These are phyloP conservation scores for Globisporangium perplexum DNA, from an alignment of 352 stramenopile species.

Conservation along the genomic window DNA sequence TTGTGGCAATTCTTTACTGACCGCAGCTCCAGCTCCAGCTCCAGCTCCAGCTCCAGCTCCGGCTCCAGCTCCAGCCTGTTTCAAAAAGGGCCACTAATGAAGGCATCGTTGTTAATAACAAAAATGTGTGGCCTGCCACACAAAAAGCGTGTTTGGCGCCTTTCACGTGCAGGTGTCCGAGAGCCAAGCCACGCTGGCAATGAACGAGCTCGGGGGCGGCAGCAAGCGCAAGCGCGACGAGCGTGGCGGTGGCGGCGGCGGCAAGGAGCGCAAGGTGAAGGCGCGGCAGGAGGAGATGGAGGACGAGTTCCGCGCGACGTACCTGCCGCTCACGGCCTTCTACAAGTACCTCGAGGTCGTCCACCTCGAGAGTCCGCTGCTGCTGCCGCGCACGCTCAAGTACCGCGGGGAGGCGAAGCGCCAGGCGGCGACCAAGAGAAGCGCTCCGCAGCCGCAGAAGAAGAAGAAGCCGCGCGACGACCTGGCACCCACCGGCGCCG, in stretches of 20 bases:
- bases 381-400: slow-evolving; percentile 73
- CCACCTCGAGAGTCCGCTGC: slow-evolving; percentile 63
- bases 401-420: slow-evolving; percentile 45
- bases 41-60: no score
- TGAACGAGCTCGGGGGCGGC: slow-evolving; percentile 16
- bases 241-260: slow-evolving; percentile 25
- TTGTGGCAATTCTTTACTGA: no score
- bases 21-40: no score
- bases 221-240: slow-evolving; percentile 70
- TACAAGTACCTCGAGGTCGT: slow-evolving; percentile 81
- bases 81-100: no score
- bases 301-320: slow-evolving; percentile 75
- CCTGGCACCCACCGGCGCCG: slow-evolving; percentile 20
- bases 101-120: no score
- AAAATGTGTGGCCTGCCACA: no score
- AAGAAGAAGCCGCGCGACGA: slow-evolving; percentile 8
- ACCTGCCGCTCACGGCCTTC: slow-evolving; percentile 65
- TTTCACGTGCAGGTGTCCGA: background rate
- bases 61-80: no score
- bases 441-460: background rate
- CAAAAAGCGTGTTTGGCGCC: no score
- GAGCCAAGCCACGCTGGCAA: background rate
- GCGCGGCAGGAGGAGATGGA: slow-evolving; percentile 71
- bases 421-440: background rate
- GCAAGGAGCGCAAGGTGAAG: slow-evolving; percentile 36